These are phyloP conservation scores for Parietichytrium sp. DNA, from an alignment of 108 stramenopile genomes.

Conservation along the genomic window DNA sequence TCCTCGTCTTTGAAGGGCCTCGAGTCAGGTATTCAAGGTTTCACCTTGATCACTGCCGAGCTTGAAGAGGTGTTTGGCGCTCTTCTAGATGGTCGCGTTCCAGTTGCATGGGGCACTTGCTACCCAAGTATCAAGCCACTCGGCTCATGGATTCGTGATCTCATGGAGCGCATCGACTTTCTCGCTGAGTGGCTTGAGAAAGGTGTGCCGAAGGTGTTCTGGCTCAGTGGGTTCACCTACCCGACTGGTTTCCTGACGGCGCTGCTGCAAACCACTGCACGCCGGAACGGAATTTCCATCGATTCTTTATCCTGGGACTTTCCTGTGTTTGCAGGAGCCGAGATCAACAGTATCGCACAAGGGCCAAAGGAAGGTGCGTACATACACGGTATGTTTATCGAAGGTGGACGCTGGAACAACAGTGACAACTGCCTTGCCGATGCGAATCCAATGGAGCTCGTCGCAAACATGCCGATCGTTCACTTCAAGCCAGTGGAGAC, in stretches of 20 bases:
- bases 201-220: constrained; percentile 60
- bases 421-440: constrained; percentile 57
- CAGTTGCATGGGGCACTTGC: constrained; percentile 56
- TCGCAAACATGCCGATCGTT: constrained; percentile 63
- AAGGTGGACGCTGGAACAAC: constrained; percentile 65
- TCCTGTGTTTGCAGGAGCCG: constrained; percentile 36
- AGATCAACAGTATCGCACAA: not conserved
- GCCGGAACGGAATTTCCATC: constrained; percentile 64
- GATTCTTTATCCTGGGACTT: constrained; percentile 66
- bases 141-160: constrained; percentile 64
- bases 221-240: constrained; percentile 69
- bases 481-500: constrained; percentile 69
- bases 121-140: constrained; percentile 66
- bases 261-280: constrained; percentile 63
- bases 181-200: constrained; percentile 53
- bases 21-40: constrained; percentile 58
- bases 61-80: constrained; percentile 65
- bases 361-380: constrained; percentile 67
- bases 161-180: constrained; percentile 49
- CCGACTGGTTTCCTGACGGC: constrained; percentile 70
- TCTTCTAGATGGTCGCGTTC: constrained; percentile 59
- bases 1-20: constrained; percentile 46
- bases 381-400: constrained; percentile 60
- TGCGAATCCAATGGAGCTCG: constrained; percentile 65
- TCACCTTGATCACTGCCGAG: constrained; percentile 61